Conservation (phyloP, 1,284 basidiomycete species). For the Tremellales sp. region DNA sequence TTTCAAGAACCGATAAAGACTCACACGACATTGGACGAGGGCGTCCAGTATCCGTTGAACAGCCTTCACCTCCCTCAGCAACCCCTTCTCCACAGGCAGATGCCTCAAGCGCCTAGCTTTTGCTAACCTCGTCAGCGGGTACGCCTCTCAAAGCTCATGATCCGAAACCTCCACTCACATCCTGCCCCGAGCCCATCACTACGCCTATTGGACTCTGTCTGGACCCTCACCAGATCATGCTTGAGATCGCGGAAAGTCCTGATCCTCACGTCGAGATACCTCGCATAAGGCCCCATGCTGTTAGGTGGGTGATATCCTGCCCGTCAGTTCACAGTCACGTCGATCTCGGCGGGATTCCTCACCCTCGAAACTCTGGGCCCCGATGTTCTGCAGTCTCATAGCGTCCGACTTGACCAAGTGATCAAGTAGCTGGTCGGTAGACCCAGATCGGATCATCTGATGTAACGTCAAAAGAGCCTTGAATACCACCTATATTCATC, state of each 20-base stretch:
- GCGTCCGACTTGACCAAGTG: slow-evolving; percentile 76
- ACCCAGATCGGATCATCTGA: slow-evolving; percentile 89
- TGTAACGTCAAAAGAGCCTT: slow-evolving; percentile 94
- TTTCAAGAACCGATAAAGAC: slow-evolving; percentile 39
- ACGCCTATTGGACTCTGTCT: slow-evolving; percentile 78
- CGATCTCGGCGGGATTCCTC: background rate
- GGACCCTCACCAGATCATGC: slow-evolving; percentile 87
- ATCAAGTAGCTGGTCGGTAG: slow-evolving; percentile 82
- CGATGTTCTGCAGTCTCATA: slow-evolving; percentile 72
- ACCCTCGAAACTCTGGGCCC: slow-evolving; percentile 53
- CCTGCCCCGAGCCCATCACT: slow-evolving; percentile 42
- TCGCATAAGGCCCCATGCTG: slow-evolving; percentile 81
- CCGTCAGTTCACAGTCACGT: background rate
- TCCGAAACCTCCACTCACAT: slow-evolving; percentile 24
- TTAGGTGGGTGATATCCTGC: slow-evolving; percentile 77
- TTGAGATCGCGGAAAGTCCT: slow-evolving; percentile 84
- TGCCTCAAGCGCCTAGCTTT: slow-evolving; percentile 69
- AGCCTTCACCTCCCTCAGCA: slow-evolving; percentile 84
- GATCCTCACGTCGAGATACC: slow-evolving; percentile 85
- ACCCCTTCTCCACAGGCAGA: slow-evolving; percentile 92
- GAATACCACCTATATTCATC: slow-evolving; percentile 71
- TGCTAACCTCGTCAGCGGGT: slow-evolving; percentile 12
- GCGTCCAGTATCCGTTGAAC: slow-evolving; percentile 86
- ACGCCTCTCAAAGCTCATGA: background rate
- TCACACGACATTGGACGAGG: slow-evolving; percentile 78